Base-by-base conservation (phyloP, 305 asterid species). In the Euphrasia arctica region DNA sequence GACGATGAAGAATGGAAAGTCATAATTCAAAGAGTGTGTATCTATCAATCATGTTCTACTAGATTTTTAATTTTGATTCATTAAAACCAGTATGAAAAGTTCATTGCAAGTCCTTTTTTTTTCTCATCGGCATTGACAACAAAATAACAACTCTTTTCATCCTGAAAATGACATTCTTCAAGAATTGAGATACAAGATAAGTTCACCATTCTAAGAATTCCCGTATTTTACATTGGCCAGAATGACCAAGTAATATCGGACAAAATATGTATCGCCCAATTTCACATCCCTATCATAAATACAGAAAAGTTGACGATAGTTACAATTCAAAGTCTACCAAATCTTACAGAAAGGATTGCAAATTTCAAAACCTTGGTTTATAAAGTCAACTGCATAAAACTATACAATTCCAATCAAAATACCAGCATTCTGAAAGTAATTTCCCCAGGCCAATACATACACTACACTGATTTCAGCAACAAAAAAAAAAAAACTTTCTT, bases 351-450 rank as follows among this genome's bases (percentile, higher is more conserved):
- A 62, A 74, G 67, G 64, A 58, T 61, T 64, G 54, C 49, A 63
- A 54, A 68, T 64, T 43, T 7, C 55, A 27, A 64, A 70, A 62
- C 34, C 47, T 58, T 31, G 32, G 58, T 54, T 39, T 31, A 66
- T 2, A 49, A 59, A 50, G 45, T 51, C 49, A 66, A 56, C 58
- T 58, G 28, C 41, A 13, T 70, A 18, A 15, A 52, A 54, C 55
- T 12, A 62, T 18, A 36, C 61, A 54, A 63, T 62, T 11, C 31
- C 58, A 58, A 68, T 6, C 58, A 62, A 62, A 70, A 66, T 59
- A 62, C 54, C 54, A 72, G 58, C 67, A 62, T 8, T 29, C 39
- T 12, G 67, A 42, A 68, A 65, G 9, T 27, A 62, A 68, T 31
- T 31, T 31, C 34, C 34, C 34, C 34, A 31, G 34, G 34, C 34